Evolutionary conservation across 2,329 filamentous ascomycete species (phyloP).

Genomic region (Chaetomium globosum): DNA sequence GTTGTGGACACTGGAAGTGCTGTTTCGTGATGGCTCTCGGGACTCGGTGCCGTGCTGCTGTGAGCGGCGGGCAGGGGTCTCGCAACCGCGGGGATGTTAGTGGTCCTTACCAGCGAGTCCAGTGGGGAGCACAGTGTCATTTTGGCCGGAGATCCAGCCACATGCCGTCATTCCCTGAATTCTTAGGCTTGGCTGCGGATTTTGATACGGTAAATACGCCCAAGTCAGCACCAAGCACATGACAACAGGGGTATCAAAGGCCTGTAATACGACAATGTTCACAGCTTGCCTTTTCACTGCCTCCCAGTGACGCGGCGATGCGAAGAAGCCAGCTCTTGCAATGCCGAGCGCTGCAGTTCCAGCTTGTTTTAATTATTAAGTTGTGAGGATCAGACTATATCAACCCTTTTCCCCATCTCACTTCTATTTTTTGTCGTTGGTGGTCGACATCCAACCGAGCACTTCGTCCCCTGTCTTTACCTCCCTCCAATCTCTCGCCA

Average conservation of each 20-base stretch:
- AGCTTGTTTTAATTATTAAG: not conserved
- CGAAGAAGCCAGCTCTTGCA: not conserved
- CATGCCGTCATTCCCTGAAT: conserved; percentile 12
- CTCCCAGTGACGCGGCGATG: conserved; percentile 14
- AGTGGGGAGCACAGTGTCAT: not conserved
- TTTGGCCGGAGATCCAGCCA: conserved; percentile 6
- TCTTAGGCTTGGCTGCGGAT: not conserved
- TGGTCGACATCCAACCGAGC: not conserved
- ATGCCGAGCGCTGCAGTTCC: not conserved
- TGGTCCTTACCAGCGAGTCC: not conserved
- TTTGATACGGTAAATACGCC: conserved; percentile 18
- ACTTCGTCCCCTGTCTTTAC: not conserved
- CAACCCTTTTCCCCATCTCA: not conserved
- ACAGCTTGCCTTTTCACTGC: conserved; percentile 6
- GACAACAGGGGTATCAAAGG: not conserved
- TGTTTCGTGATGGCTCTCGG: not conserved
- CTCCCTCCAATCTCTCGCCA: not conserved
- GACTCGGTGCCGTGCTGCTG: conserved; percentile 4
- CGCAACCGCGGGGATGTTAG: conserved; percentile 11
- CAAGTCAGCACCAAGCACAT: conserved; percentile 1
- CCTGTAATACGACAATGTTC: conserved; percentile 8
- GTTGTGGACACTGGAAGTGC: not conserved
- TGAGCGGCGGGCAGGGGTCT: conserved; percentile 7
- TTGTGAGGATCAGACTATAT: not conserved
- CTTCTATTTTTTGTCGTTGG: not conserved